Base-by-base conservation (phyloP, 129 eudicot species). In the Tagetes patula region DNA sequence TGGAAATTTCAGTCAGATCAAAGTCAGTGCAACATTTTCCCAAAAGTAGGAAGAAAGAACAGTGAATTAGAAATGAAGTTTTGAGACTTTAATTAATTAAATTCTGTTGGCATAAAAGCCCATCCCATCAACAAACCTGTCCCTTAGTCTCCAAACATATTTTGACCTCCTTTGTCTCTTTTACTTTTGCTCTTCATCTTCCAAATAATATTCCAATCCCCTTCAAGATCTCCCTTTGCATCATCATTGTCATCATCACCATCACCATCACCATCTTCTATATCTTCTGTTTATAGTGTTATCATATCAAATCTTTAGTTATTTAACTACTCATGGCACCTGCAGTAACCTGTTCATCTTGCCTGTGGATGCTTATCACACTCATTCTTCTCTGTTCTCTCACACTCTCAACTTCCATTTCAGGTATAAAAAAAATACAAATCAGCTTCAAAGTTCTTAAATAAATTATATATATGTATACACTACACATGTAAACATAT, bases 1-100 rank as follows among this genome's bases (percentile, higher is more conserved):
- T 8, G 49, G 50, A 12, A 65, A 72, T 42, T 64, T 49, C 42
- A 72, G 78, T 54, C 80, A 68, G 74, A 33, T 67, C 30, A 67
- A 67, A 54, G 59, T 67, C 66, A 80, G 75, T 75, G 65, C 84
- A 80, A 77, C 83, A 82, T 52, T 80, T 83, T 80, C 87, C 89
- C 85, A 83, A 82, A 83, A 64, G 69, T 79, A 72, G 82, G 76
- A 55, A 53, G 66, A 52, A 75, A 79, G 37, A 80, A 80, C 72
- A 69, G 77, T 74, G 73, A 46, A 39, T 79, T 63, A 62, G 53
- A 46, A 53, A 70, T 70, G 74, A 71, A 75, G 45, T 41, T 56
- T 72, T 71, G 55, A 62, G 39, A 62, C 77, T 62, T 59, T 63
- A 48, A 56, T 65, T 69, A 47, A 86, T 78, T 80, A n/a, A 81